Base-by-base conservation (phyloP, 148 eudicot genomes). In the Arctostaphylos glauca region DNA sequence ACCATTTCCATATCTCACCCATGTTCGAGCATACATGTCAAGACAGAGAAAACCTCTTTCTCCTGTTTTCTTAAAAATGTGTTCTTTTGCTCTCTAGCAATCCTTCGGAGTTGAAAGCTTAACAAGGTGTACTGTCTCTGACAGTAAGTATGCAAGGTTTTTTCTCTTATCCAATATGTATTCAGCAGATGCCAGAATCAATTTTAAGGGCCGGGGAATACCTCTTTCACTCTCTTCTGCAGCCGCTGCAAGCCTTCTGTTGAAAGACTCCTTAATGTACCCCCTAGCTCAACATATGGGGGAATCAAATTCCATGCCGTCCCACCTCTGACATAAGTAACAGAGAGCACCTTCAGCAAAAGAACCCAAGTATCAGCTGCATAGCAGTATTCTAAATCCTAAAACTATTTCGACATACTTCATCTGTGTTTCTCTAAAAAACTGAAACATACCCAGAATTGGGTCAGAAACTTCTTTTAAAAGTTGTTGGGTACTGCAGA, bases 191-290 rank as follows among this genome's bases (percentile, higher is more conserved):
- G n/a, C 53, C 66, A 59, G 18, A 23, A 62, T n/a, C 47, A 50
- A 25, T 10, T 55, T 80, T 41, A 21, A 14, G 15, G 81, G 23
- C 15, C 60, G 56, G 66, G 2, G 43, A 47, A 48, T 90, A 93
- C 98, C 98, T 95, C 95, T 88, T 84, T 86, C 72, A 93, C 89
- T 84, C 98, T 91, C 81, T 31, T 58, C 66, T 60, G 90, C 75
- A 93, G 91, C 85, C 80, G 87, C 48, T 47, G 64, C 85, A 93
- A 88, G 53, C 98, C 98, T 89, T 89, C 89, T 14, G 95, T 93
- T 12, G 95, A 92, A 58, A 92, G 90, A 84, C 98, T 95, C 87
- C 97, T 90, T 52, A 93, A 82, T 50, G 97, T 90, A 66, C 98
- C 98, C 59, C 98, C 97, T 12, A 95, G 46, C 67, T 90, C 95